A percentile compares a stretch with the other conserved stretches of the same genome.
phyloP scores from a whole-genome alignment of 1,284 basidiomycete species.

The Puccinia novopanici region DNA sequence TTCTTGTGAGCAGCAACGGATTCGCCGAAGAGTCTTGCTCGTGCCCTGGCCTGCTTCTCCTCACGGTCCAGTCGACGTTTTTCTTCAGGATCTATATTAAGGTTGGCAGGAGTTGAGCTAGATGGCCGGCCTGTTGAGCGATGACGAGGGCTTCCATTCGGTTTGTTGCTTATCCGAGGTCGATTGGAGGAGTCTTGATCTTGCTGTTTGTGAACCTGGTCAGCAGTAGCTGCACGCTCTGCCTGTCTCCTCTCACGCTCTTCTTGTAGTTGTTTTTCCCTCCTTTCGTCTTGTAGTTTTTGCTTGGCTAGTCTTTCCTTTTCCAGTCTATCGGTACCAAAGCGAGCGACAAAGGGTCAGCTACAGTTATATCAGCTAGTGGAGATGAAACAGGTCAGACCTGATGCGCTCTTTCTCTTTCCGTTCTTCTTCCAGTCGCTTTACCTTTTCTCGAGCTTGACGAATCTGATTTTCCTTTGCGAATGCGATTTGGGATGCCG shows the following conservation, averaged over 20 bases:
- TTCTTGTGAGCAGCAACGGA: slow-evolving; percentile 29
- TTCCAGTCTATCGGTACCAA: slow-evolving; percentile 23
- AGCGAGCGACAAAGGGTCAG: slow-evolving; percentile 8
- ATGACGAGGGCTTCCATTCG: slow-evolving; percentile 1
- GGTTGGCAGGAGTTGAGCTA: not conserved
- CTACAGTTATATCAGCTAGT: not conserved
- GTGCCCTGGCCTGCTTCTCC: slow-evolving; percentile 38
- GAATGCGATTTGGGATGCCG: slow-evolving; percentile 38
- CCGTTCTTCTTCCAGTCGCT: slow-evolving; percentile 47
- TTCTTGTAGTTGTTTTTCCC: slow-evolving; percentile 24
- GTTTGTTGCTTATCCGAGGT: not conserved
- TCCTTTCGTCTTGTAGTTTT: slow-evolving; percentile 38
- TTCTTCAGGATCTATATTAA: slow-evolving; percentile 42
- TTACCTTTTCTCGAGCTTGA: slow-evolving; percentile 30
- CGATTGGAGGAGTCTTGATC: slow-evolving; percentile 3
- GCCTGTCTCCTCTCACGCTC: slow-evolving; percentile 37
- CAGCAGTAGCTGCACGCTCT: slow-evolving; percentile 6
- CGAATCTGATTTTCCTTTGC: slow-evolving; percentile 44
- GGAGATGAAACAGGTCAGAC: slow-evolving; percentile 1
- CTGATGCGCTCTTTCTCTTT: slow-evolving; percentile 40
- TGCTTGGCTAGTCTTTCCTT: slow-evolving; percentile 34
- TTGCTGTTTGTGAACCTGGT: slow-evolving; percentile 10
- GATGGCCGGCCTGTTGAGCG: not conserved
- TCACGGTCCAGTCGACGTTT: slow-evolving; percentile 35
- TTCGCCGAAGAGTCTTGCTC: slow-evolving; percentile 44